Evolutionary conservation across 2,329 filamentous ascomycete species (phyloP), one percentile per base, ranked within the genome.

Genomic region (Ascochyta rabiei): DNA sequence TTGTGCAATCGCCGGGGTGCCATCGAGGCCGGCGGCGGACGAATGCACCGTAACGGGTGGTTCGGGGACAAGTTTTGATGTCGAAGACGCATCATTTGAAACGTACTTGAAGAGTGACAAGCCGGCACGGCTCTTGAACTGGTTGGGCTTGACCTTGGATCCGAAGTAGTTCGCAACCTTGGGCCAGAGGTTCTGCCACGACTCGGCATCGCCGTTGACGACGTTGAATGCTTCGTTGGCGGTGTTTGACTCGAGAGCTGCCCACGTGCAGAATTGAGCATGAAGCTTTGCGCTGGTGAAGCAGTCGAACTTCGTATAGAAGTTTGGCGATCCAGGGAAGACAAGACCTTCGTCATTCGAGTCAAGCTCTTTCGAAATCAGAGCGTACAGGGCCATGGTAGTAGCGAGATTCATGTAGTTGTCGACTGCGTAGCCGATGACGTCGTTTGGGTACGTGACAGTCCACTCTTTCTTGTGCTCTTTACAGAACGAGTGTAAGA

Each of bases 401-500:
- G 65, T 65, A 9, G 67, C 59, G 3, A 75, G 52, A 30, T 74
- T 75, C 72, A 75, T 75, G 51, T 71, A 74, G 53, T 75, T 75
- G 30, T 73, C 74, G 28, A 65, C 65, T 0, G 77, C 76, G 43
- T 73, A 74, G 0, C 79, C 78, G 24, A 81, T 70, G 2, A 81
- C 76, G 44, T 80, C 79, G 47, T 80, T 73, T 1, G 79, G 77
- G 33, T 77, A 76, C 0, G 79, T 80, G 23, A 75, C 74, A 3
- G 75, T 64, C 78, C 76, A 80, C 12, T 76, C 72, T 67, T 73
- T 78, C 2, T 53, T 42, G 13, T 67, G 66, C 12, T 69, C 50
- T 4, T 62, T 56, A 23, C 69, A 70, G 15, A 64, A 70, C 0
- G 75, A 62, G 16, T 62, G 57, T 2, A 83, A 67, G 48, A 81